Base-by-base conservation (phyloP, 2,329 filamentous ascomycete genomes). In the Canariomyces notabilis region DNA sequence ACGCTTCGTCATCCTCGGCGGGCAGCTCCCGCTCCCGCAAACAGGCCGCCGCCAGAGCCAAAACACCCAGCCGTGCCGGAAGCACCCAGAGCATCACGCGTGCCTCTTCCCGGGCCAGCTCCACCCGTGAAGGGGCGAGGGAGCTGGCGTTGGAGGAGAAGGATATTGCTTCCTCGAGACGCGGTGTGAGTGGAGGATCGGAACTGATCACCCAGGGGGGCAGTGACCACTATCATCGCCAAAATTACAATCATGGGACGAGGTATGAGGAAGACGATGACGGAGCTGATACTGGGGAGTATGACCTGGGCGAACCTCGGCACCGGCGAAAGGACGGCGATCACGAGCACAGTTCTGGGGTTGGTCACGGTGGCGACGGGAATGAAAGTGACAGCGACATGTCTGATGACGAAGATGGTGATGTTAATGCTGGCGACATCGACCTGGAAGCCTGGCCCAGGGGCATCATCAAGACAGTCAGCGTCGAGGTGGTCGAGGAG, bases 381-480 rank as follows among this genome's bases (percentile, higher is more conserved):
- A 26, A 40, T 19, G 22, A 37, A 19, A 3, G 22, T 12, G 26
- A 29, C 7, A 35, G 22, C 22, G 42, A 39, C n/a, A 26, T 26
- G 6, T 6, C 22, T 26, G 38, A 41, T 19, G 22, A 33, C 23
- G 22, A 31, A 14, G 18, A 22, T 4, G 36, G 52, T 12, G 46
- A 49, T 16, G 23, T 47, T 18, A 48, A 34, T 31, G 35, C 39
- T 5, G 51, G 57, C 9, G 50, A 40, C 5, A 52, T 51, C n/a
- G 49, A 50, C 29, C 32, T 55, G 8, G 58, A 57, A 16, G 54
- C 53, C 11, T 66, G 63, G 64, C 61, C 64, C 1, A 51, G 59
- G 16, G 62, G 64, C 15, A 67, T 67, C 48, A 66, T 67, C 53
- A 67, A 67, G 57, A 66, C 65, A 2, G 64, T 67, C 19, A 64